Evolutionary conservation across 306 rosid species (phyloP).

Genomic region (Cyclanthera cordifolia): DNA sequence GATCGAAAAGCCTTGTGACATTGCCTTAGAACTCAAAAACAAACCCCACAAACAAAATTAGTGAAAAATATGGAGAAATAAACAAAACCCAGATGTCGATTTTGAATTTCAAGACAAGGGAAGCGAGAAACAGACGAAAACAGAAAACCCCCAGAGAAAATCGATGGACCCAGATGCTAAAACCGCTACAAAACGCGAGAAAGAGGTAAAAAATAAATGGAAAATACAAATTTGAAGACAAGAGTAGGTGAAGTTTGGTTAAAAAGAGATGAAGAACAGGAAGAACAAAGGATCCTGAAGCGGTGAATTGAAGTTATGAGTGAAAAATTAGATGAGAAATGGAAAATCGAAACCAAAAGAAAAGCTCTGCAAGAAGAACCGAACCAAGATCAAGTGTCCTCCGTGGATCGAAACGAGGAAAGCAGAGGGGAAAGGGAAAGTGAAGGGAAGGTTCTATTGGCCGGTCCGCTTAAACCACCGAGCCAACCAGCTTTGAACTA

Average conservation of each 20-base stretch:
- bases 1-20: conserved; percentile 74
- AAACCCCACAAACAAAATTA: not conserved
- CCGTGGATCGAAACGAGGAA: conserved; percentile 7
- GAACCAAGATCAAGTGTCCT: not conserved
- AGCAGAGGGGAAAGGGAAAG: not conserved
- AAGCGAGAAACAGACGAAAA: not conserved
- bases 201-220: not conserved
- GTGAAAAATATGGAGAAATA: conserved; percentile 3
- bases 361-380: conserved; percentile 3
- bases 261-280: not conserved
- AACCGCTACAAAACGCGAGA: not conserved
- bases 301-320: no score
- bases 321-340: conserved; percentile 20
- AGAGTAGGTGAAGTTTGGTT: not conserved
- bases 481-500: conserved; percentile 6
- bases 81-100: conserved; percentile 20
- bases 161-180: not conserved
- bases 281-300: conserved; percentile 15
- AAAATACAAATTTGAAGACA: conserved; percentile 9
- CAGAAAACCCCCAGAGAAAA: conserved; percentile 10
- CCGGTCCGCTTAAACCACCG: conserved; percentile 9
- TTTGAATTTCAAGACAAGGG: not conserved
- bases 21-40: conserved; percentile 23
- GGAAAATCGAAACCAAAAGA: conserved; percentile 6
- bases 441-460: not conserved